A percentile compares a stretch with the other conserved stretches of the same genome.
phyloP scores from a whole-genome alignment of 2,329 filamentous ascomycete genomes.

The Sclerotinia subarctica region DNA sequence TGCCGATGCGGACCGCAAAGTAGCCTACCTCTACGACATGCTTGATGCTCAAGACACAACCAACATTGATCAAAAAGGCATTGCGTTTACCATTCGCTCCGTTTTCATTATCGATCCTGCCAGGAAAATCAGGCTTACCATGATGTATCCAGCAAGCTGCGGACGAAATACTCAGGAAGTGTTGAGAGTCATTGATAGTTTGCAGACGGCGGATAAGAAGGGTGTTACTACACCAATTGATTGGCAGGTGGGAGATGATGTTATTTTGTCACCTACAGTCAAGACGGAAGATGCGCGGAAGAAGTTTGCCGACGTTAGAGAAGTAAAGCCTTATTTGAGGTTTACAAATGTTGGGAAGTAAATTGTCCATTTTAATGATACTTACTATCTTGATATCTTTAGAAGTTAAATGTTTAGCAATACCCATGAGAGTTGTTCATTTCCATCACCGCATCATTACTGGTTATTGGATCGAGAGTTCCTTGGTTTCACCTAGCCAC shows the following conservation, averaged over 20 bases:
- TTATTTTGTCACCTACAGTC: slow-evolving; percentile 80
- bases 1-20: slow-evolving; percentile 71
- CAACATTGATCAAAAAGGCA: slow-evolving; percentile 74
- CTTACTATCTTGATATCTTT: too few species aligned
- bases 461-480: too few species aligned
- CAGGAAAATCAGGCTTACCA: slow-evolving; percentile 85
- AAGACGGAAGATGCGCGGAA: slow-evolving; percentile 78
- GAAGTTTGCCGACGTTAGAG: slow-evolving; percentile 71
- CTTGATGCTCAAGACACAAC: slow-evolving; percentile 73
- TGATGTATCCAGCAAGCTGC: slow-evolving; percentile 85
- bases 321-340: slow-evolving; percentile 21
- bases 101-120: slow-evolving; percentile 89
- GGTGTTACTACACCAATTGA: slow-evolving; percentile 82
- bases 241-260: slow-evolving; percentile 82
- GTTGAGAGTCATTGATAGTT: slow-evolving; percentile 63
- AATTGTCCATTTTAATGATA: too few species aligned
- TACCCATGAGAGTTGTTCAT: too few species aligned
- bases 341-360: slow-evolving; percentile 15
- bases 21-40: slow-evolving; percentile 45
- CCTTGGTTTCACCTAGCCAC: too few species aligned
- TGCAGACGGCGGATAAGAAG: slow-evolving; percentile 67
- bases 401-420: too few species aligned
- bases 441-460: too few species aligned
- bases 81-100: slow-evolving; percentile 86
- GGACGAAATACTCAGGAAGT: slow-evolving; percentile 77